Base-by-base conservation (phyloP, 1,284 basidiomycete genomes). In the Amylostereum chailletii region DNA sequence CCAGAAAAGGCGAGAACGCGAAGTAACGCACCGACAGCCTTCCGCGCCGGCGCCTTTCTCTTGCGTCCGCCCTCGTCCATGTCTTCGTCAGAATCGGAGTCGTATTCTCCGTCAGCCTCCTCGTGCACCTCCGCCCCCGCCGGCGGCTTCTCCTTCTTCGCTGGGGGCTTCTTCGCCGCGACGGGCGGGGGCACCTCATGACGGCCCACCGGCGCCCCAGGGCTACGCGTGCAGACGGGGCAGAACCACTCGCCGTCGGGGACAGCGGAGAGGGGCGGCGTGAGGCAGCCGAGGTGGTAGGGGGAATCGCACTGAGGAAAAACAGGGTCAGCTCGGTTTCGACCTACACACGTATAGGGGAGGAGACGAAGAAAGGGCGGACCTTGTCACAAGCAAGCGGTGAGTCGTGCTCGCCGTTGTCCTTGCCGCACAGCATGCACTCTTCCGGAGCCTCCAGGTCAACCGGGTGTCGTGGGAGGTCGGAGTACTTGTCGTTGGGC, bases 161-260 rank as follows among this genome's bases (percentile, higher is more conserved):
- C 48, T 45, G 40, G 51, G 48, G 52, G 46, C 48, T 55, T 61
- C 56, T 55, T 59, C 27, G 49, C 54, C 26, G 26, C 47, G 2
- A 34, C 36, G 36, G 8, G 49, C 8, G 47, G 41, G 5, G 42
- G 11, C 32, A 55, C 51, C n/a, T 57, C 61, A 26, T 61, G 58
- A n/a, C 58, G 53, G 31, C 58, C 61, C 36, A 67, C 54, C 2
- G 66, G 66, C 4, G 63, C 65, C 32, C 64, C 67, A 0, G 67
- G 67, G 9, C 61, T 59, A 10, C 64, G 61, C 38, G 60, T 60
- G 55, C 91, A 94, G 45, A 75, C 71, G 0, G 86, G 81, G 60
- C 91, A 94, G 74, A 94, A 94, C 92, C 92, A 95, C 64, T 94
- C 90, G 36, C 89, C 94, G 27, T 90, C 88, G 0, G 94, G 94